Conservation (phyloP, 108 stramenopile species). For the Cyclostephanos tholiformis region DNA sequence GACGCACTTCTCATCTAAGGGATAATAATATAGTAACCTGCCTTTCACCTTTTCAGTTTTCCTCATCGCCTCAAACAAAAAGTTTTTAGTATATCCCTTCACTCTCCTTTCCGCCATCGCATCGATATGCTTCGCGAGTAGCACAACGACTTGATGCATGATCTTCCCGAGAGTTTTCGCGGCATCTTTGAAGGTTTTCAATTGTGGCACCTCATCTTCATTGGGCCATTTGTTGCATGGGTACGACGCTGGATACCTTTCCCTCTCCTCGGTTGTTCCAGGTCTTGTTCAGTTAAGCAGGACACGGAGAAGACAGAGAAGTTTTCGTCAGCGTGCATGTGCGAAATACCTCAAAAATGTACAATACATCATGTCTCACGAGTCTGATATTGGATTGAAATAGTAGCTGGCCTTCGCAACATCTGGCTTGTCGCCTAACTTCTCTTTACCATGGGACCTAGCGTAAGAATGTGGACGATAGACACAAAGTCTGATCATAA, state of each 20-base stretch:
- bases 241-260: conserved; percentile 79
- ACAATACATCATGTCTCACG: background rate
- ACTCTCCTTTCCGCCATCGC: conserved; percentile 41
- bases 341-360: background rate
- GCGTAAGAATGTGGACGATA: background rate
- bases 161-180: conserved; percentile 72
- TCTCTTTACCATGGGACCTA: conserved; percentile 86
- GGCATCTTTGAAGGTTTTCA: conserved; percentile 56
- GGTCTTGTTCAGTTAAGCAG: conserved; percentile 42
- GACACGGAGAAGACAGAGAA: background rate
- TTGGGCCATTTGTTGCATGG: conserved; percentile 89
- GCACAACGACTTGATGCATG: conserved; percentile 73
- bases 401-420: conserved; percentile 88
- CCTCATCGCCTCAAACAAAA: conserved; percentile 62
- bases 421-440: conserved; percentile 85
- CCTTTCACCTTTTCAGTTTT: conserved; percentile 90
- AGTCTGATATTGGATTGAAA: conserved; percentile 55
- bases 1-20: conserved; percentile 51
- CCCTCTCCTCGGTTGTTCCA: conserved; percentile 74
- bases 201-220: conserved; percentile 56
- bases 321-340: background rate
- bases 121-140: conserved; percentile 77
- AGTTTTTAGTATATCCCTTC: conserved; percentile 35
- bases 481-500: no score
- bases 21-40: conserved; percentile 91